phyloP scores from a whole-genome alignment of 2,329 filamentous ascomycete genomes.

The Fusarium brevicatenulatum region DNA sequence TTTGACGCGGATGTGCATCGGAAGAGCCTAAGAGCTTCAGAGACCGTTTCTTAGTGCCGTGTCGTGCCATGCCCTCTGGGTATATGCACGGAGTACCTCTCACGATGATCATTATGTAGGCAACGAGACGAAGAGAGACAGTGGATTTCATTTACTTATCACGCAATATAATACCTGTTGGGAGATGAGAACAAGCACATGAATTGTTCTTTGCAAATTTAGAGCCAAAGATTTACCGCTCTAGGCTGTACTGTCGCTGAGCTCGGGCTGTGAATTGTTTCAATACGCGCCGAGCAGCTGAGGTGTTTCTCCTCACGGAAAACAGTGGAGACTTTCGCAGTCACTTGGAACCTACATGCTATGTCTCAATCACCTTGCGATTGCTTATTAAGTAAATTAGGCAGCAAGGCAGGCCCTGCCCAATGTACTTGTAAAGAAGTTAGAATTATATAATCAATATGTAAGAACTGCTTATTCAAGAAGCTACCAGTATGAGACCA shows the following conservation, averaged over 20 bases:
- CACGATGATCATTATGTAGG: accelerated
- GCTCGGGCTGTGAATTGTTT: not conserved
- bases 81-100: too few relatives aligned
- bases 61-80: too few relatives aligned
- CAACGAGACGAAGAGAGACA: too few relatives aligned
- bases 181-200: too few relatives aligned
- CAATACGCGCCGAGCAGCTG: too few relatives aligned
- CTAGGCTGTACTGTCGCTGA: not conserved
- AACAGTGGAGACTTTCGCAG: not conserved
- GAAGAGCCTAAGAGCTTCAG: not conserved
- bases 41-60: too few relatives aligned
- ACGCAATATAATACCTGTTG: too few relatives aligned
- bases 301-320: not conserved
- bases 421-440: not conserved
- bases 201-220: too few relatives aligned
- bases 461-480: not conserved
- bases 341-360: not conserved
- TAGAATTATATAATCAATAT: not conserved
- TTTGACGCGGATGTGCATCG: too few relatives aligned
- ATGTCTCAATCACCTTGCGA: too few relatives aligned
- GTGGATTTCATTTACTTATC: accelerated
- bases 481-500: not conserved
- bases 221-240: not conserved
- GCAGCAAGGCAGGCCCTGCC: not conserved
- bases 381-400: not conserved